These are phyloP conservation scores for Aspergillus latus DNA, from an alignment of 2,329 filamentous ascomycete genomes.

Conservation along the genomic window DNA sequence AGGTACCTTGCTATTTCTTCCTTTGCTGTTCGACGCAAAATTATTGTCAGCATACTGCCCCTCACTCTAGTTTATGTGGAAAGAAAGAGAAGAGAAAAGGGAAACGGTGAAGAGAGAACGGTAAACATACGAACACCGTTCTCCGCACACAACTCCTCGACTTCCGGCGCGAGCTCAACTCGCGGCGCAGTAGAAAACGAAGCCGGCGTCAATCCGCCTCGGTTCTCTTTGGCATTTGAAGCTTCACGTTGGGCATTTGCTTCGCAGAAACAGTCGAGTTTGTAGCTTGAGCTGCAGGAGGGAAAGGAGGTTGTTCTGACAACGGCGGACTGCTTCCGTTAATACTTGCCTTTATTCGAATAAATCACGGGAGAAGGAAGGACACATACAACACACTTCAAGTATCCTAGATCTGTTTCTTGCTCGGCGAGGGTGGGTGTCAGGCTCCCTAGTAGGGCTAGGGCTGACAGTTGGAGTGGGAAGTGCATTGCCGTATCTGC, in stretches of 20 bases:
- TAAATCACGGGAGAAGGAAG: no score
- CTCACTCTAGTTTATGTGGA: no score
- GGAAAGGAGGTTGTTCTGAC: constrained; percentile 4
- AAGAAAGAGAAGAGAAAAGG: no score
- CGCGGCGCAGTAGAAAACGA: neutral
- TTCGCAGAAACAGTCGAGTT: constrained; percentile 18
- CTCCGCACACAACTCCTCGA: constrained; percentile 2
- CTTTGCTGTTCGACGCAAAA: constrained; percentile 2
- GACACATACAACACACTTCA: constrained; percentile 15
- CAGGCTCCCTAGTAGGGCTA: constrained; percentile 10
- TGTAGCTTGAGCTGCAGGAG: constrained; percentile 12
- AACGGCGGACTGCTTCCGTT: constrained; percentile 17
- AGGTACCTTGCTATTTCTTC: constrained; percentile 10
- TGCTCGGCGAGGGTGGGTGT: constrained; percentile 1
- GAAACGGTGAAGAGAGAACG: neutral
- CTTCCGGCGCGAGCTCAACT: neutral
- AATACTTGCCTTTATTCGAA: no score
- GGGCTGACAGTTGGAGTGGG: constrained; percentile 7
- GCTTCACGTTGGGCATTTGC: neutral
- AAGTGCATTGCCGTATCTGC: no score
- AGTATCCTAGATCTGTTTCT: constrained; percentile 5
- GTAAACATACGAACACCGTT: constrained; percentile 15
- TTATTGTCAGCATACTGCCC: neutral
- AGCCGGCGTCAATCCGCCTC: no score
- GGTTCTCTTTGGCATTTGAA: neutral